Evolutionary conservation across 306 rosid genomes (phyloP), one percentile per base, ranked within the genome.

Genomic region (Medicago arabica): DNA sequence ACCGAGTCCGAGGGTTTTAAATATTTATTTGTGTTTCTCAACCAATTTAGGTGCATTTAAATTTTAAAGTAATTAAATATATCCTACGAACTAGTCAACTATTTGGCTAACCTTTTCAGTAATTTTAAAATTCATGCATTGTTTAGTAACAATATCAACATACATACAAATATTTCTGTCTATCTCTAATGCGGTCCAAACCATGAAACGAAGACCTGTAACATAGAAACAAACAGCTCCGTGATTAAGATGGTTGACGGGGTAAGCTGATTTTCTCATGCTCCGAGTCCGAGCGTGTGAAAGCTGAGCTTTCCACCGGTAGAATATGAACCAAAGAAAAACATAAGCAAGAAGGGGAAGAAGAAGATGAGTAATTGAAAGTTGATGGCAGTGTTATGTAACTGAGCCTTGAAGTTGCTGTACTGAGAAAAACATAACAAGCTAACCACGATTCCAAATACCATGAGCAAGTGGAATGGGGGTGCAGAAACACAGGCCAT

Each of bases 381-480:
- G 74, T 59, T 87, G 67, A 75, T 23, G 39, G 85, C 66, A 2
- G 90, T 66, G 28, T 49, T 58, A 15, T 81, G 78, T 43, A 82
- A 8, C 34, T 86, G 92, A 67, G 90, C 63, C 76, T 80, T 78
- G 75, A 88, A 77, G 69, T 82, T 75, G 2, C 81, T 61, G 84
- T 73, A 77, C 4, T 78, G 87, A 46, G 98, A 91, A 38, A 89
- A 50, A 84, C 90, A 93, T 23, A 93, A 80, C 57, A 91, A 83
- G 46, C 65, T 59, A 54, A 88, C 63, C 67, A 91, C 98, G 53
- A 93, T 89, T 71, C 80, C 89, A 41, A 93, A 88, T 49, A 93
- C 80, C 46, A 84, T 62, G 10, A 91, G 75, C 69, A 93, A 77
- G 39, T 86, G 98, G 14, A 79, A 71, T 0, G 96, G 80, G 50